These are phyloP conservation scores for Lotmaria passim DNA, from an alignment of 208 protist genomes.

Conservation along the genomic window DNA sequence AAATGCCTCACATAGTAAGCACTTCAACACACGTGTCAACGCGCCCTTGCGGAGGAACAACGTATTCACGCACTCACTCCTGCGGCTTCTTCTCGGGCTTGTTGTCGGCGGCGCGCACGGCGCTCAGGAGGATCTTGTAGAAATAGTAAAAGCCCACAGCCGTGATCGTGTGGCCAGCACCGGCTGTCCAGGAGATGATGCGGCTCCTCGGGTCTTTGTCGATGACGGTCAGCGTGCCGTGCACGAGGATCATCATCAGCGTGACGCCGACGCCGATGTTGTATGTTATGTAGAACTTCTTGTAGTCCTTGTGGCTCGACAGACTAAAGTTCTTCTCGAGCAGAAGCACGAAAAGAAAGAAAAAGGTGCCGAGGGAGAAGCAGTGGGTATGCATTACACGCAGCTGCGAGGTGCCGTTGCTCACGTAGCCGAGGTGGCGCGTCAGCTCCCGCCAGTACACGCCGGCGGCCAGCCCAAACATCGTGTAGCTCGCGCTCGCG, in stretches of 20 bases:
- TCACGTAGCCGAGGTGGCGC: slow-evolving; percentile 35
- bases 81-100: slow-evolving; percentile 24
- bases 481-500: slow-evolving; percentile 53
- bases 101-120: slow-evolving; percentile 27
- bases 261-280: slow-evolving; percentile 65
- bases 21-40: no score
- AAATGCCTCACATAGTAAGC: no score
- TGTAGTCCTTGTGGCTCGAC: slow-evolving; percentile 52
- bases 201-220: slow-evolving; percentile 47
- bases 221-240: slow-evolving; percentile 58
- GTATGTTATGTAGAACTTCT: slow-evolving; percentile 71
- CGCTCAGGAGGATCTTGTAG: slow-evolving; percentile 47
- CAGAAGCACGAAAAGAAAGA: slow-evolving; percentile 58
- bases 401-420: slow-evolving; percentile 51
- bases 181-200: slow-evolving; percentile 46
- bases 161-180: slow-evolving; percentile 53
- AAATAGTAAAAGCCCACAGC: slow-evolving; percentile 59
- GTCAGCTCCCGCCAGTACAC: slow-evolving; percentile 70
- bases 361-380: slow-evolving; percentile 66
- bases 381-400: slow-evolving; percentile 69
- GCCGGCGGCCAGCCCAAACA: slow-evolving; percentile 47
- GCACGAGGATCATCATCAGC: slow-evolving; percentile 56
- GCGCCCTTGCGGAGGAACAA: background rate
- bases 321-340: slow-evolving; percentile 64
- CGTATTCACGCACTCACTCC: background rate